A percentile compares a stretch with the other conserved stretches of the same genome.
These are phyloP conservation scores for Aspergillus brasiliensis DNA, from an alignment of 2,329 filamentous ascomycete species.

Conservation along the genomic window DNA sequence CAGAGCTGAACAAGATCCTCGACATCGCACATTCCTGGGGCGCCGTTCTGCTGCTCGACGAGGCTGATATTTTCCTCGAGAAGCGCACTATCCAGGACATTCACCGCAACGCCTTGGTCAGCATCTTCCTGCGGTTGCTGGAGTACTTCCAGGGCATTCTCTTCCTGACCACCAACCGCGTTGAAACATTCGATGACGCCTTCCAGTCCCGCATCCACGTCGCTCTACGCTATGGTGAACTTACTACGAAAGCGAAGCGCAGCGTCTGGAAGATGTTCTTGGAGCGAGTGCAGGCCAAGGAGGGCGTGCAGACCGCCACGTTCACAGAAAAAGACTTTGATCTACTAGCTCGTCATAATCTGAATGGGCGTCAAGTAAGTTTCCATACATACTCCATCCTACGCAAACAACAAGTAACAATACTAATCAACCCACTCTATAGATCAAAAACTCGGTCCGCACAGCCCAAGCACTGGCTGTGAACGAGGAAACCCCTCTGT, in stretches of 20 bases:
- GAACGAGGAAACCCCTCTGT: slow-evolving; percentile 69
- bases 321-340: slow-evolving; percentile 66
- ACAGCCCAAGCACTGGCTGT: slow-evolving; percentile 82
- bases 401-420: slow-evolving; percentile 1
- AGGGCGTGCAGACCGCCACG: slow-evolving; percentile 54
- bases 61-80: slow-evolving; percentile 83
- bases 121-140: slow-evolving; percentile 80
- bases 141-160: slow-evolving; percentile 93
- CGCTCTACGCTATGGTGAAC: slow-evolving; percentile 75
- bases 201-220: slow-evolving; percentile 89
- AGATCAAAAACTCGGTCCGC: slow-evolving; percentile 88
- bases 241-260: slow-evolving; percentile 71
- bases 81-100: slow-evolving; percentile 81
- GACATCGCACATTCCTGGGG: slow-evolving; percentile 86
- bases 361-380: slow-evolving; percentile 68
- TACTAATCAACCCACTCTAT: slow-evolving; percentile 20
- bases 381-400: neutral
- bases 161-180: slow-evolving; percentile 86
- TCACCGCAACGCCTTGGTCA: slow-evolving; percentile 81
- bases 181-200: slow-evolving; percentile 84
- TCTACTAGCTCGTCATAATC: slow-evolving; percentile 65
- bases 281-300: slow-evolving; percentile 67
- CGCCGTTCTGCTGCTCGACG: slow-evolving; percentile 80
- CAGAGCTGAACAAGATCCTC: slow-evolving; percentile 78
- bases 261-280: slow-evolving; percentile 85